Base-by-base conservation (phyloP, 177 flowering plant genomes). In the Vitis hybrid region DNA sequence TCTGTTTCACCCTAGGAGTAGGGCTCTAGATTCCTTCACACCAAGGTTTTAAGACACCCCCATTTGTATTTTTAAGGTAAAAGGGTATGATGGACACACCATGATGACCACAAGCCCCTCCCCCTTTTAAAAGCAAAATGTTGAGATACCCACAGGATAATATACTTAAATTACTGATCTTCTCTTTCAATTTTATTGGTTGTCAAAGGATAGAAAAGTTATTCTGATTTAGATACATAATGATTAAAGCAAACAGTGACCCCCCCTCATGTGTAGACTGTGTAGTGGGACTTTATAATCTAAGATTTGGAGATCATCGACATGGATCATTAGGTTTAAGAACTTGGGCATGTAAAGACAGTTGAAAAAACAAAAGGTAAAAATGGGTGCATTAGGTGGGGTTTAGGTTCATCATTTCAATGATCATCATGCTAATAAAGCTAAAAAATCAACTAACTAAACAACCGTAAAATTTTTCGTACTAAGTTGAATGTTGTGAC, bases 111-210 rank as follows among this genome's bases (percentile, higher is more conserved):
- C 60, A 62, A 62, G 22, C 5, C n/a, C 60, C 29, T 26, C 29
- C 29, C 8, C 7, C 45, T 70, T 67, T 52, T 16, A 66, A 81
- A 81, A 78, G 76, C 73, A 76, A 52, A 58, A 2, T 18, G 61
- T 51, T 51, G 31, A 62, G 80, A 77, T 78, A 48, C 75, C 72
- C 66, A 77, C 11, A 59, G 13, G 80, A 76, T 81, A 78, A 76
- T 60, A 64, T 78, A 66, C 69, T 74, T 72, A 76, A 76, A 71
- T 74, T 68, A 67, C 59, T 22, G 26, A 66, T 62, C 5, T 64
- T 19, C 11, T 55, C 62, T 55, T 69, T 73, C 26, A 60, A 33
- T 55, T 48, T 66, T 33, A 58, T 31, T 71, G 65, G 67, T 50
- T 20, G 62, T 19, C 29, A 7, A 53, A 39, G n/a, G 58, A 57